Evolutionary conservation across 2,329 filamentous ascomycete species (phyloP), one percentile per base, ranked within the genome.

Genomic region (Fusarium vanettenii): DNA sequence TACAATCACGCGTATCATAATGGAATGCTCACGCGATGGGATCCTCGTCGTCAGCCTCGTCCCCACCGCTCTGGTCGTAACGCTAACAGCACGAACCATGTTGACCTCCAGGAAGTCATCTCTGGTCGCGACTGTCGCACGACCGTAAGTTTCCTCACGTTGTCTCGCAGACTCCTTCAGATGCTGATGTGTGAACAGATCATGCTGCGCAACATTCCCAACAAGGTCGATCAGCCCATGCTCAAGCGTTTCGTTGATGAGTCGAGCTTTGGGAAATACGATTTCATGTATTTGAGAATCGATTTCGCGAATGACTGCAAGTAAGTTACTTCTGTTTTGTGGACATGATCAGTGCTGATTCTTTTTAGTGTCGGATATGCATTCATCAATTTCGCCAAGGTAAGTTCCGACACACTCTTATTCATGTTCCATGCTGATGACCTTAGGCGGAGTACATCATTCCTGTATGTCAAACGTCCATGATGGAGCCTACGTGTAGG

Each of bases 261-360:
- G 72, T 93, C 92, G 18, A 94, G 92, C 81, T 91, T 89, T 83
- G 95, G 95, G 33, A 92, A 93, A 72, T 98, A 97, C 81, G 95
- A 98, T 80, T 98, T 98, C 82, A 91, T 97, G 87, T 99, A 99
- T 81, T 85, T 98, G 62, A 92, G 97, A 43, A 98, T 98, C 78
- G 94, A 95, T 81, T 95, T 95, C 77, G 91, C 91, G 64, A 94
- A 95, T 78, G 91, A 94, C 73, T 95, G 93, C 92, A 95, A 95
- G 92, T 94, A 83, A 84, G 92, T 87, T 37, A 27, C 55, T 56
- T 57, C 29, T 25, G 57, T 1, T 48, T 8, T 13, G 2, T 18
- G 35, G 41, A 8, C 31, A 18, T 20, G 13, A 50, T 9, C 31
- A 71, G 20, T 64, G 33, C 73, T 87, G 82, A 75, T 18, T 8